Evolutionary conservation across 148 eudicot species (phyloP).

Genomic region (Rhododendron mucronatum): DNA sequence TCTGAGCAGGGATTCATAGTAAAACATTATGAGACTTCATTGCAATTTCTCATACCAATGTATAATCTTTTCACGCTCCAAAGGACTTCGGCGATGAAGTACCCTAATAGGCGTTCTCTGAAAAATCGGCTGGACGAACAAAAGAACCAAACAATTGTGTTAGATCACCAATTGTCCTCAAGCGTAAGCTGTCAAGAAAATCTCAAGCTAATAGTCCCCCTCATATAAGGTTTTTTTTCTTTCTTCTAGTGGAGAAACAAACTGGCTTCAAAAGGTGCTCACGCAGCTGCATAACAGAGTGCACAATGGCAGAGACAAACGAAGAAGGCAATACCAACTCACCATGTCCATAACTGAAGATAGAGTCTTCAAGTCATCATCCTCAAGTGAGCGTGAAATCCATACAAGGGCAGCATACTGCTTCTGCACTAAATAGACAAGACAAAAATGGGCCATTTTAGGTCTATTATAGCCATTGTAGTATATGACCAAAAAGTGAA

Average conservation of each 20-base stretch:
- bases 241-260: not conserved
- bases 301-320: not conserved
- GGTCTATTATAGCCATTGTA: not conserved
- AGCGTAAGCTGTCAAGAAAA: not conserved
- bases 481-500: not conserved
- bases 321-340: constrained; percentile 16
- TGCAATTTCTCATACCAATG: constrained; percentile 56
- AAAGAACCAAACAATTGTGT: not conserved
- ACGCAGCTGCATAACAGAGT: not conserved
- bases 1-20: constrained; percentile 1
- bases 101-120: constrained; percentile 96
- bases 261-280: not conserved
- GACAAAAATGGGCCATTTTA: not conserved
- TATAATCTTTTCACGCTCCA: constrained; percentile 82
- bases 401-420: constrained; percentile 93
- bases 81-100: constrained; percentile 96
- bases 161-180: not conserved
- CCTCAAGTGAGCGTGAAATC: constrained; percentile 74
- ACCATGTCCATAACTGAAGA: constrained; percentile 75
- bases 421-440: constrained; percentile 48
- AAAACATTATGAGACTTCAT: not conserved
- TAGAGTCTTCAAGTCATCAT: constrained; percentile 57
- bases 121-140: constrained; percentile 49
- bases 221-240: not conserved
- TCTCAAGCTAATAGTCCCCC: not conserved